Conservation (phyloP, 1,284 basidiomycete species). For the Ustilago cynodontis region DNA sequence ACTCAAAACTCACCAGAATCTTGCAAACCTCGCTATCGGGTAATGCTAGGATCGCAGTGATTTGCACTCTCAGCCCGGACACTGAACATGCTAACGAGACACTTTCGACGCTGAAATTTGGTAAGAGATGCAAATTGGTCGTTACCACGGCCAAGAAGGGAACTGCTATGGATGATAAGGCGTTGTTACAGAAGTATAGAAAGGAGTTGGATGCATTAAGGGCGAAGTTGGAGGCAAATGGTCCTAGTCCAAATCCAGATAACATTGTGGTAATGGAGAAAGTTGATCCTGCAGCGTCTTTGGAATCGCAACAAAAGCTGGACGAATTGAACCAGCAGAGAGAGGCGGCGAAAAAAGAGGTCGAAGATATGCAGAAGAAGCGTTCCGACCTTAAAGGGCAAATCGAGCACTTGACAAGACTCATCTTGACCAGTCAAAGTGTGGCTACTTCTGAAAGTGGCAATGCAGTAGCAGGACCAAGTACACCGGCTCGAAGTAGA, state of each 20-base stretch:
- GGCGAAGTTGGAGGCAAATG: slow-evolving; percentile 52
- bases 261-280: slow-evolving; percentile 6
- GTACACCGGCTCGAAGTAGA: slow-evolving; percentile 25
- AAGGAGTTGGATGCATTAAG: slow-evolving; percentile 63
- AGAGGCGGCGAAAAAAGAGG: slow-evolving; percentile 51
- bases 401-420: slow-evolving; percentile 64
- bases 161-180: slow-evolving; percentile 70
- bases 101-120: slow-evolving; percentile 75
- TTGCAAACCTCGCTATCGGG: slow-evolving; percentile 75
- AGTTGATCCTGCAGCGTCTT: slow-evolving; percentile 10
- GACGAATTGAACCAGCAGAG: slow-evolving; percentile 51
- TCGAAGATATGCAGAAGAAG: slow-evolving; percentile 58
- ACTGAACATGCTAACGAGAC: slow-evolving; percentile 73
- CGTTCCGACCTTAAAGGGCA: slow-evolving; percentile 56
- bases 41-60: slow-evolving; percentile 74
- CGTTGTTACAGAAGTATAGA: slow-evolving; percentile 63
- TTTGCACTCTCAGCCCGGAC: slow-evolving; percentile 73
- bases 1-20: slow-evolving; percentile 74
- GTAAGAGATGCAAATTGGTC: slow-evolving; percentile 74
- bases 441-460: slow-evolving; percentile 38
- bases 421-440: slow-evolving; percentile 63
- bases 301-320: slow-evolving; percentile 33
- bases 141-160: slow-evolving; percentile 74
- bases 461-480: slow-evolving; percentile 20
- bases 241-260: slow-evolving; percentile 5